phyloP scores from a whole-genome alignment of 2,329 filamentous ascomycete genomes.

The Scolecobasidium constrictum region DNA sequence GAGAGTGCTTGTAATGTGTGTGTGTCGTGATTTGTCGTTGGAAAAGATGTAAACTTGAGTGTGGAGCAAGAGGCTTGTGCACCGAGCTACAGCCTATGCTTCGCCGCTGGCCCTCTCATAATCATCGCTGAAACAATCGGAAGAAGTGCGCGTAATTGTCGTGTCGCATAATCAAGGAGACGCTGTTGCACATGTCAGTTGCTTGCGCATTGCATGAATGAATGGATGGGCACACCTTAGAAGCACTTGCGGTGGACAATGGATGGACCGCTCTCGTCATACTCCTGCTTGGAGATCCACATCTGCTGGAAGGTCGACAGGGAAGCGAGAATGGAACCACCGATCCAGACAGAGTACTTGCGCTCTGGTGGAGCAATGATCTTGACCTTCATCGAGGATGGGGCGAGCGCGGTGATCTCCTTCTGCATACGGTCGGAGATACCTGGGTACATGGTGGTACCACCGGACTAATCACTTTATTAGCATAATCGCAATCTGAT shows the following conservation, averaged over 20 bases:
- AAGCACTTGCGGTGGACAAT: slow-evolving; percentile 99
- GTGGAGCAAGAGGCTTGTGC: too few relatives aligned
- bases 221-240: slow-evolving; percentile 56
- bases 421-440: slow-evolving; percentile 99
- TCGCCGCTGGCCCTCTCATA: too few relatives aligned
- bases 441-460: slow-evolving; percentile 99
- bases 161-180: too few relatives aligned
- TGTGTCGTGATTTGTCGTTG: too few relatives aligned
- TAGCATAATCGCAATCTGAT: slow-evolving; percentile 18
- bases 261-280: slow-evolving; percentile 98
- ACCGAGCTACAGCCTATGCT: too few relatives aligned
- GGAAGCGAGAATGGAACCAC: slow-evolving; percentile 98
- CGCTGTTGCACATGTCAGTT: too few relatives aligned
- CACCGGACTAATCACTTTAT: slow-evolving; percentile 67
- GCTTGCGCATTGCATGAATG: background rate
- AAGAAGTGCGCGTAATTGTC: too few relatives aligned
- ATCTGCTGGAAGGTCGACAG: slow-evolving; percentile 99
- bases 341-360: slow-evolving; percentile 99
- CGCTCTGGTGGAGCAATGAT: slow-evolving; percentile 99
- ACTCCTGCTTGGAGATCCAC: slow-evolving; percentile 99
- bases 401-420: slow-evolving; percentile 98
- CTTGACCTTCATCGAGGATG: slow-evolving; percentile 99
- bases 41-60: too few relatives aligned
- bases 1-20: too few relatives aligned
- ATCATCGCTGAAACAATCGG: too few relatives aligned